Evolutionary conservation across 208 protist species (phyloP).

Genomic region (Plasmodiophora brassicae): DNA sequence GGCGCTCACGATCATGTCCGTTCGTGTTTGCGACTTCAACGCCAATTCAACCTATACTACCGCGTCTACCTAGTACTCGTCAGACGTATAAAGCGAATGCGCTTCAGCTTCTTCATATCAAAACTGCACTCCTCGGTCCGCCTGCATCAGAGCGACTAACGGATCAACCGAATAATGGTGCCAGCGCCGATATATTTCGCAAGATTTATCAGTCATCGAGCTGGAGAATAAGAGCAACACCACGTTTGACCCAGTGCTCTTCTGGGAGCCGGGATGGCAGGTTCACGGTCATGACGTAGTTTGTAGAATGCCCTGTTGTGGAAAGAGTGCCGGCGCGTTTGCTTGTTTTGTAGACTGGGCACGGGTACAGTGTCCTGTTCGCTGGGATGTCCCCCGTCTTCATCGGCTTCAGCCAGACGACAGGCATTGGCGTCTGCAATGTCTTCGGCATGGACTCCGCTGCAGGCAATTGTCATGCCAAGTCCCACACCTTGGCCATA

Average conservation of each 20-base stretch:
- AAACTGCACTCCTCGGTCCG: no score
- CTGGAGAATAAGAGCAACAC: conserved; percentile 39
- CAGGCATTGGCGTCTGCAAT: conserved; percentile 57
- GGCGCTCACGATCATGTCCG: no score
- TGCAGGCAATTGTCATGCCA: no score
- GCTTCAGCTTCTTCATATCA: no score
- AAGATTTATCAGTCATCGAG: not conserved
- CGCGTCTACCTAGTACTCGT: no score
- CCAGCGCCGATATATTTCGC: no score
- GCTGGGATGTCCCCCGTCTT: not conserved
- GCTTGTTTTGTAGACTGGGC: conserved; percentile 93
- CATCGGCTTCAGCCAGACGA: conserved; percentile 57
- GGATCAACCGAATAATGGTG: no score
- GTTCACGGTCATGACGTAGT: conserved; percentile 89
- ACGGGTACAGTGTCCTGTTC: conserved; percentile 69
- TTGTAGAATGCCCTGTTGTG: conserved; percentile 93
- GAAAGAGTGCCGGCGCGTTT: conserved; percentile 85
- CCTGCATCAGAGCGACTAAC: no score
- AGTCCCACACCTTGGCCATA: no score
- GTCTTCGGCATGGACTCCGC: conserved; percentile 44
- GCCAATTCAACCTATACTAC: no score
- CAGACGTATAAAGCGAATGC: no score
- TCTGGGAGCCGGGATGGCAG: conserved; percentile 63
- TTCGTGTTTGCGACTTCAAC: no score
- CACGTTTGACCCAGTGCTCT: conserved; percentile 54